A percentile compares a stretch with the other conserved stretches of the same genome.
These are phyloP conservation scores for Centaurea solstitialis DNA, from an alignment of 129 eudicot genomes.

Conservation along the genomic window DNA sequence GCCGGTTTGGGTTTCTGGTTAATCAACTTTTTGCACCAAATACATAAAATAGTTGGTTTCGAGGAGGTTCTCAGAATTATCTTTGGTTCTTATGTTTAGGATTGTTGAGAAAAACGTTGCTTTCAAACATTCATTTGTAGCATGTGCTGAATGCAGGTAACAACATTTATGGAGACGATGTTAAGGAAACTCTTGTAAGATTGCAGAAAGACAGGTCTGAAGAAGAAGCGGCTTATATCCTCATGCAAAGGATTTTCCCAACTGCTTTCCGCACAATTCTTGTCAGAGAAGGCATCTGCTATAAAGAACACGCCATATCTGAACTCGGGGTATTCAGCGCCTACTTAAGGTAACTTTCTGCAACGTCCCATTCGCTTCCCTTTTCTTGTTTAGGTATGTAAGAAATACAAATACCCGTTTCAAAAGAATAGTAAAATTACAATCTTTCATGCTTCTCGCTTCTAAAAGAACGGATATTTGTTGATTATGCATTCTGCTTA, in stretches of 20 bases:
- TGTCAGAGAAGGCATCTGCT: constrained; percentile 67
- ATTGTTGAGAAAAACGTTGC: background rate
- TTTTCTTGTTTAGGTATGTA: background rate
- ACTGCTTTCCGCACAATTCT: constrained; percentile 62
- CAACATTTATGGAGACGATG: constrained; percentile 90
- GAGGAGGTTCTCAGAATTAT: background rate
- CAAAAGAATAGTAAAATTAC: background rate
- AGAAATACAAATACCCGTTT: background rate
- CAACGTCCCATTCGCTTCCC: background rate
- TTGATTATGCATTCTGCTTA: background rate
- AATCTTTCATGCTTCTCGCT: background rate
- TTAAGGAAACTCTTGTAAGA: constrained; percentile 57
- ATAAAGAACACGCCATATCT: constrained; percentile 79
- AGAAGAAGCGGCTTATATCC: constrained; percentile 94
- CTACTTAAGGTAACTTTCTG: constrained; percentile 66
- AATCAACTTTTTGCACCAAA: too few relatives aligned
- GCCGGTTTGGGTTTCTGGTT: too few relatives aligned
- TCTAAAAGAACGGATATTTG: background rate
- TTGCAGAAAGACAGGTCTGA: constrained; percentile 66
- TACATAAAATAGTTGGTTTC: background rate
- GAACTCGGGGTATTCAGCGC: constrained; percentile 87
- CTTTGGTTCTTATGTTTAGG: background rate
- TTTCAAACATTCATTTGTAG: background rate
- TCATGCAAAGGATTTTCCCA: constrained; percentile 96
- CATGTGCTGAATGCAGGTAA: constrained; percentile 52